Evolutionary conservation across 805 yeast species (phyloP), one percentile per base, ranked within the genome.

Genomic region (Lachancea waltii): DNA sequence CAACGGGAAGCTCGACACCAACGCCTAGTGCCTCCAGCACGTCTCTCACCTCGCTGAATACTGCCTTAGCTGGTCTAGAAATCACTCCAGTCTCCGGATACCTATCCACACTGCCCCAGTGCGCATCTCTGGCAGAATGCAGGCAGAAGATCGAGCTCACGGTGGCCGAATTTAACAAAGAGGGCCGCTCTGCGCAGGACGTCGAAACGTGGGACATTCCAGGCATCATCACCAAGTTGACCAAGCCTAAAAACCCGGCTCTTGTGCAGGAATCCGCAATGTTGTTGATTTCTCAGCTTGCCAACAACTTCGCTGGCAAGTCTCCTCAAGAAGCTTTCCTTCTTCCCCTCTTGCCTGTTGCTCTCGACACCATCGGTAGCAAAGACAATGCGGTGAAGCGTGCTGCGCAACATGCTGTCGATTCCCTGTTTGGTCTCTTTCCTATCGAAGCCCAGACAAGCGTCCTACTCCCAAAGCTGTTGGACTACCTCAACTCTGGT

Each of bases 341-440:
- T 40, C 60, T 81, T 23, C 79, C 75, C 38, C 71, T 82, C 28
- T 67, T 87, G 42, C 67, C 76, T 5, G 53, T 72, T 3, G 81
- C 85, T 11, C 73, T 81, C 36, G 95, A 87, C 54, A 67, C 78
- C 28, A 69, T 77, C 41, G 78, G 90, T 34, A 97, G 92, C 53
- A 92, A 90, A 63, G 97, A 90, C 53, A 81, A 76, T 58, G 74
- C 79, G 34, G 92, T 90, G 31, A 78, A 79, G 59, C 77, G 94
- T 57, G 81, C 94, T 26, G 95, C 95, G n/a, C 85, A 80, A 60
- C 66, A 76, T 31, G 81, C 95, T 8, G 65, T 77, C 30, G 92
- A 84, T 53, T 64, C 85, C 13, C 64, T 87, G 27, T 73, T 78
- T 50, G 81, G 79, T 7, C 64, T 76, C 45, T 82, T 73, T 66